A percentile compares a stretch with the other conserved stretches of the same genome.
phyloP scores from a whole-genome alignment of 176 grass and related monocot species.

The Oryza longistaminata region DNA sequence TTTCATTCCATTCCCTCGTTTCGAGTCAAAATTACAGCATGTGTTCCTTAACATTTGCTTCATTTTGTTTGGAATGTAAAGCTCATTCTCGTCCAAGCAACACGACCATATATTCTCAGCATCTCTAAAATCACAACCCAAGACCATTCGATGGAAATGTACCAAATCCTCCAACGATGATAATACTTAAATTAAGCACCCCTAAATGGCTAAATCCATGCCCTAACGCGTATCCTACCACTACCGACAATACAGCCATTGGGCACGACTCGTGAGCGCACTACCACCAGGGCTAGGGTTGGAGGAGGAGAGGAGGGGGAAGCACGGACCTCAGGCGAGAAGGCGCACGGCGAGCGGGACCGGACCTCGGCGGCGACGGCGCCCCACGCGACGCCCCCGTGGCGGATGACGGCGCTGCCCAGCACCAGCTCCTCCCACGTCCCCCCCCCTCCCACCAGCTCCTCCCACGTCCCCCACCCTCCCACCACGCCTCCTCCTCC shows the following conservation, averaged over 20 bases:
- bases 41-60: constrained; percentile 1
- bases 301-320: not conserved
- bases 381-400: constrained; percentile 63
- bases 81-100: not conserved
- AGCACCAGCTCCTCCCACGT: constrained; percentile 94
- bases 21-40: constrained; percentile 21
- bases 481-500: not conserved
- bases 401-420: constrained; percentile 79
- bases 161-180: not conserved
- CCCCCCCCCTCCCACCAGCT: constrained; percentile 57
- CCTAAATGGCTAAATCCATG: not conserved
- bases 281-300: constrained; percentile 37
- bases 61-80: not conserved
- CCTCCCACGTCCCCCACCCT: constrained; percentile 89
- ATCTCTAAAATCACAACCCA: constrained; percentile 21
- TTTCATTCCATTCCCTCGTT: not conserved
- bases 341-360: constrained; percentile 54
- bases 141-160: not conserved
- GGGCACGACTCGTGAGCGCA: not conserved
- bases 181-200: not conserved
- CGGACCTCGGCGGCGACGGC: constrained; percentile 77
- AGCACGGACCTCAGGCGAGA: constrained; percentile 51
- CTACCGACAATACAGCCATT: constrained; percentile 2
- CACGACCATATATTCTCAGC: not conserved
- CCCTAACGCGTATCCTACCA: constrained; percentile 28